Evolutionary conservation across 1,284 basidiomycete species (phyloP).

Genomic region (Trametes pubescens): DNA sequence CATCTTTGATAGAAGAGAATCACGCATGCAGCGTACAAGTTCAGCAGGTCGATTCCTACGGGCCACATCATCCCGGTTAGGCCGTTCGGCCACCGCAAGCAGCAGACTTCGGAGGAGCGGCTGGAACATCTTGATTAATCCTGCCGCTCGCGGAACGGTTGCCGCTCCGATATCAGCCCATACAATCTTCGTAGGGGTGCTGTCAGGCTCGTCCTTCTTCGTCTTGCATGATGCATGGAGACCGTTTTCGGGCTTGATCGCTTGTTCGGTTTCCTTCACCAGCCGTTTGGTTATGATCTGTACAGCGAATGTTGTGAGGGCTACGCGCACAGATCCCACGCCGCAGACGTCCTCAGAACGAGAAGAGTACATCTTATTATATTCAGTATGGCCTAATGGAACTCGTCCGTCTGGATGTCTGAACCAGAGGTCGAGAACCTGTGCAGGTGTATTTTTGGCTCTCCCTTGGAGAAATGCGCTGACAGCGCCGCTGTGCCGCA

Average conservation of each 20-base stretch:
- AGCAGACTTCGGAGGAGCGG: neutral
- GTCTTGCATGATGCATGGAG: neutral
- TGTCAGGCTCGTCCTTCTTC: neutral
- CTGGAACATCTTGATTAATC: neutral
- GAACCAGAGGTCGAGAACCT: conserved; percentile 1
- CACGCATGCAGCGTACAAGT: neutral
- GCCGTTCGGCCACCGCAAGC: neutral
- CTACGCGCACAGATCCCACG: conserved; percentile 2
- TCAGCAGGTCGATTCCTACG: neutral
- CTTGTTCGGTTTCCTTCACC: neutral
- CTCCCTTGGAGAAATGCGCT: neutral
- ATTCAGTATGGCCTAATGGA: neutral
- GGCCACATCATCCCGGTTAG: neutral
- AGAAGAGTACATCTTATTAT: conserved; percentile 4
- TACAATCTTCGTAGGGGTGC: neutral
- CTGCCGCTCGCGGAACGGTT: neutral
- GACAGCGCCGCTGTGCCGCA: neutral
- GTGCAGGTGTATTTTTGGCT: neutral
- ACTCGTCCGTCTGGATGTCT: neutral
- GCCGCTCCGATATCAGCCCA: conserved; percentile 9
- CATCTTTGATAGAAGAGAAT: neutral
- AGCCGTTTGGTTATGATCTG: neutral
- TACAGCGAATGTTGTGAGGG: conserved; percentile 8
- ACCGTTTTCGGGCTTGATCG: neutral
- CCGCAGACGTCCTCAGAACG: neutral